phyloP scores from a whole-genome alignment of 106 monocot genomes.

The Dendrobium chrysotoxum region DNA sequence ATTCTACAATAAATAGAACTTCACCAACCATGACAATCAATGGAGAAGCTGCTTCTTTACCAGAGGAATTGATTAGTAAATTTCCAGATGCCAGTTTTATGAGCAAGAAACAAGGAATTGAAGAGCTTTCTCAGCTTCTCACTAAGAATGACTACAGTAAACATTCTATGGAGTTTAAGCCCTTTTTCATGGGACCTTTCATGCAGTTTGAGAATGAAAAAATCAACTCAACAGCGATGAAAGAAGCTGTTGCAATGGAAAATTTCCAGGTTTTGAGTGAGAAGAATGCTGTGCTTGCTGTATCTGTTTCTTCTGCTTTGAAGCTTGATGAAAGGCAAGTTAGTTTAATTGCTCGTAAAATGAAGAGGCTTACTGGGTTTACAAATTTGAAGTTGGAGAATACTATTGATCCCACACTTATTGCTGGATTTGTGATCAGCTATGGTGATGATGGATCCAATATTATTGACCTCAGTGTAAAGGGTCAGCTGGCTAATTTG shows the following conservation, averaged over 20 bases:
- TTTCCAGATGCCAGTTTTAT: background rate
- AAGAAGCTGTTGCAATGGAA: too few species aligned
- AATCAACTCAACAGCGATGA: background rate
- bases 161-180: background rate
- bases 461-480: constrained; percentile 83
- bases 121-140: background rate
- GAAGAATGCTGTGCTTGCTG: constrained; percentile 16
- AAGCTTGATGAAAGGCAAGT: constrained; percentile 62
- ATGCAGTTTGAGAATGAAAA: background rate
- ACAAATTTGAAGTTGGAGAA: constrained; percentile 53
- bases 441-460: constrained; percentile 41
- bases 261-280: background rate
- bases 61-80: too few species aligned
- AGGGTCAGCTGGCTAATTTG: constrained; percentile 57
- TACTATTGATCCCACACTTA: constrained; percentile 61
- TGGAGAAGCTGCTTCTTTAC: background rate
- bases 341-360: constrained; percentile 64
- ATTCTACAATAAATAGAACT: too few species aligned
- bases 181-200: background rate
- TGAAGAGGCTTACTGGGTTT: constrained; percentile 72
- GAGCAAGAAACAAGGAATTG: background rate
- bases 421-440: constrained; percentile 83
- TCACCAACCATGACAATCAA: background rate
- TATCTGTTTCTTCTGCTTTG: constrained; percentile 66
- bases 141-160: background rate